Percentiles rank a stretch among this genome's conserved stretches.
These are phyloP conservation scores for Elongisporangium senticosum DNA, from an alignment of 352 stramenopile species.

Conservation along the genomic window DNA sequence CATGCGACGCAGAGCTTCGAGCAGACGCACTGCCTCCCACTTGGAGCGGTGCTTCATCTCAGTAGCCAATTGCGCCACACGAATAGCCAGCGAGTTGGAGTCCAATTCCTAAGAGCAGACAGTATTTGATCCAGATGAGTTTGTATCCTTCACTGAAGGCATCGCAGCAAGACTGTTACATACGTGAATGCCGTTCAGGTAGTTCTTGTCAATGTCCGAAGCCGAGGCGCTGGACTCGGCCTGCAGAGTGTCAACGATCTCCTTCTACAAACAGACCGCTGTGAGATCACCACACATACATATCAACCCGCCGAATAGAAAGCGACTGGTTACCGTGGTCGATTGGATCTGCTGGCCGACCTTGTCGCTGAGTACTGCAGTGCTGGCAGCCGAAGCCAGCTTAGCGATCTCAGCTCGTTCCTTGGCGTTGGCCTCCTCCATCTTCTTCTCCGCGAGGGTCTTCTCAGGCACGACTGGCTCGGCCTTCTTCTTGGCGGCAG, in stretches of 20 bases:
- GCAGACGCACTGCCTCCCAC: constrained; percentile 71
- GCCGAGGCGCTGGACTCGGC: constrained; percentile 47
- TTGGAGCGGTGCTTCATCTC: constrained; percentile 88
- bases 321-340: constrained; percentile 36
- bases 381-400: constrained; percentile 39
- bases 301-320: not conserved
- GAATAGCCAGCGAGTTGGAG: constrained; percentile 60
- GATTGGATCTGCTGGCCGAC: constrained; percentile 64
- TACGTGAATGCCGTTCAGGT: constrained; percentile 64
- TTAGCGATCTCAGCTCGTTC: constrained; percentile 57
- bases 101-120: constrained; percentile 46
- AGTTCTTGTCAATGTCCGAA: constrained; percentile 69
- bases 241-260: constrained; percentile 55
- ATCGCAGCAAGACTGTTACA: constrained; percentile 2
- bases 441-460: constrained; percentile 44
- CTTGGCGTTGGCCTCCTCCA: constrained; percentile 55
- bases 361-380: constrained; percentile 31
- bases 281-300: constrained; percentile 3
- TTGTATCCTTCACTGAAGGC: not conserved
- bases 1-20: constrained; percentile 73
- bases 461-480: constrained; percentile 18
- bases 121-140: not conserved
- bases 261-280: no score
- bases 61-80: constrained; percentile 68
- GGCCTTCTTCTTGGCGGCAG: constrained; percentile 25